Evolutionary conservation across 1,139 yeast species (phyloP), one percentile per base, ranked within the genome.

Genomic region (Yamadazyma mexicana): DNA sequence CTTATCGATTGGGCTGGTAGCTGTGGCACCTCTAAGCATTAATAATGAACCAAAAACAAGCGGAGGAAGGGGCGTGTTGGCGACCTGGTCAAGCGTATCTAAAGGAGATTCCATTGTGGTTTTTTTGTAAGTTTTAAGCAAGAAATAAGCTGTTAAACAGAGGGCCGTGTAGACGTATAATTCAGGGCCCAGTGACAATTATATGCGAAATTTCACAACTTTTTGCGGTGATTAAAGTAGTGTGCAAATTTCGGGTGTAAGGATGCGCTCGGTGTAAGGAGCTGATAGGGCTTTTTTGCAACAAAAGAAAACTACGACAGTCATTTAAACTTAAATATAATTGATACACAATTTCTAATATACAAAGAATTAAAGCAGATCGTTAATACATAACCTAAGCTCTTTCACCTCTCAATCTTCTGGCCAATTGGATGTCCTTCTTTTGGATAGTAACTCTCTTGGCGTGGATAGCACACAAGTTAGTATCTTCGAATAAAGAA

Each of bases 371-470:
- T 37, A 33, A 35, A 40, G 22, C 15, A 29, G 14, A 11, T 16
- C 36, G 15, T 34, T 25, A 26, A 39, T 22, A 33, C 40, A 30
- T 38, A 38, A 47, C 52, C 53, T 77, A 82, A 58, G 87, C 77
- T 81, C 92, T 83, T 77, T 84, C 98, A 71, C 98, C 98, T 79
- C 98, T 89, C 70, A 91, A 85, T 84, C 98, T 92, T 82, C 98
- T 89, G 56, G 98, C 98, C 69, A 91, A 85, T 75, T 89, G 96
- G 72, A 91, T 89, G 73, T 91, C 98, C 84, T 91, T 91, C 95
- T 91, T 92, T 79, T 91, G 97, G 73, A 91, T 91, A 56, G 98
- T 91, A 64, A 91, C 97, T 81, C 98, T 87, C 91, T 91, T 91
- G 66, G 98, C 98, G 79, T 91, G 98, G 63, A 92, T 88, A 60